A percentile compares a stretch with the other conserved stretches of the same genome.
These are phyloP conservation scores for Coemansia sp. DNA, from an alignment of 192 early-diverging fungal species.

Conservation along the genomic window DNA sequence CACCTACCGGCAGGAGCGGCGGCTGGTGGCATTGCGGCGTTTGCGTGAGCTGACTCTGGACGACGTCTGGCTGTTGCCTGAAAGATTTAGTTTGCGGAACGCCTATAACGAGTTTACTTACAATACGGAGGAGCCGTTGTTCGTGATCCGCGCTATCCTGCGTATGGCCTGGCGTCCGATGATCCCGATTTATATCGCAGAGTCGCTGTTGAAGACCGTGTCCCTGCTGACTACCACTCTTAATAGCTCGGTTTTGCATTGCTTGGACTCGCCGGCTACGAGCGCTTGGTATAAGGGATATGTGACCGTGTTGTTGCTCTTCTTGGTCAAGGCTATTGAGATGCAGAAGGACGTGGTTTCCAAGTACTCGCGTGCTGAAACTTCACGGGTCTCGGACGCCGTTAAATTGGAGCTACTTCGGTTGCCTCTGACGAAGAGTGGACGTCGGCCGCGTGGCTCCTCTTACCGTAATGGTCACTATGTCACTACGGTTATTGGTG, in stretches of 20 bases:
- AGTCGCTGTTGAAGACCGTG: slow-evolving; percentile 9
- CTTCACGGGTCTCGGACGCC: slow-evolving; percentile 14
- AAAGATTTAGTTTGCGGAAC: slow-evolving; percentile 16
- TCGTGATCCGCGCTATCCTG: slow-evolving; percentile 36
- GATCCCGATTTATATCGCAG: slow-evolving; percentile 30
- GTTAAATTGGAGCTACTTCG: slow-evolving; percentile 38
- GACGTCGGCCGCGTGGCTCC: slow-evolving; percentile 3
- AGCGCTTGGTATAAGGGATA: slow-evolving; percentile 34
- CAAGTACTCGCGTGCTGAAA: not conserved
- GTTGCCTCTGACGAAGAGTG: slow-evolving; percentile 20
- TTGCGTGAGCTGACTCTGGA: slow-evolving; percentile 25
- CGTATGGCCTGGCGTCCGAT: slow-evolving; percentile 49
- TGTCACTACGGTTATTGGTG: slow-evolving; percentile 1
- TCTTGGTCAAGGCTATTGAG: not conserved
- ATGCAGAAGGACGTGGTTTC: slow-evolving; percentile 2
- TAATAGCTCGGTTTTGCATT: slow-evolving; percentile 16
- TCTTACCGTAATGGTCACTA: not conserved
- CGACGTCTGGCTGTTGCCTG: slow-evolving; percentile 30
- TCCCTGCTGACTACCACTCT: slow-evolving; percentile 1
- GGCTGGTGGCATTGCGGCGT: slow-evolving; percentile 26
- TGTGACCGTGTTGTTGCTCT: slow-evolving; percentile 7
- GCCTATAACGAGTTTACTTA: slow-evolving; percentile 34
- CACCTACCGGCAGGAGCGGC: slow-evolving; percentile 17
- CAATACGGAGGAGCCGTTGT: slow-evolving; percentile 32
- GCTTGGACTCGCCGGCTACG: slow-evolving; percentile 26